phyloP scores from a whole-genome alignment of 768 basidiomycete species.

The Boletus subcaerulescens region DNA sequence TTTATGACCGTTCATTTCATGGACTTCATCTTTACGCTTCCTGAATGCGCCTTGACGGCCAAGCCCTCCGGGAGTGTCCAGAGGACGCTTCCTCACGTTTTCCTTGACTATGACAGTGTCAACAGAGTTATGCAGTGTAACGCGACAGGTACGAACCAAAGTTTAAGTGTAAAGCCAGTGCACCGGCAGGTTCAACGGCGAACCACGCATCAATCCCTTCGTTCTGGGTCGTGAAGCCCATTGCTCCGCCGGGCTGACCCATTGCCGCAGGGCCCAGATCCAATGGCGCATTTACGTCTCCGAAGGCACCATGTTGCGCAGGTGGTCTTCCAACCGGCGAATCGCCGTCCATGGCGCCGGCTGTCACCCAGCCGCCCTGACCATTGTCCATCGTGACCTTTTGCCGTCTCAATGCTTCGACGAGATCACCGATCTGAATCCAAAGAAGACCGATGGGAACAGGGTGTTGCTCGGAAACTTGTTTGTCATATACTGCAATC shows the following conservation, averaged over 20 bases:
- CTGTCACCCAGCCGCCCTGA: constrained; percentile 96
- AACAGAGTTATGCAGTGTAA: not conserved
- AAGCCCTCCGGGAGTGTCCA: constrained; percentile 87
- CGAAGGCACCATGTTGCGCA: constrained; percentile 47
- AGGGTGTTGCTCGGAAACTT: constrained; percentile 73
- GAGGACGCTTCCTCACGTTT: constrained; percentile 92
- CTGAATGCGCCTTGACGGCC: constrained; percentile 98
- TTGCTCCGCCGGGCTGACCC: constrained; percentile 30
- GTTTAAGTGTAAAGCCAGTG: constrained; percentile 81
- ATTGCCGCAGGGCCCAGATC: constrained; percentile 32
- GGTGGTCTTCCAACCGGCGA: constrained; percentile 45
- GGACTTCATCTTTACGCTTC: constrained; percentile 96
- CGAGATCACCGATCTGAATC: constrained; percentile 90
- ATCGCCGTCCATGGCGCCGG: constrained; percentile 80
- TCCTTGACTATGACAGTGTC: constrained; percentile 75
- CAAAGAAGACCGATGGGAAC: constrained; percentile 93
- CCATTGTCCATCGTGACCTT: constrained; percentile 84
- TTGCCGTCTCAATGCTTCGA: constrained; percentile 89
- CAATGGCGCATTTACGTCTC: constrained; percentile 43
- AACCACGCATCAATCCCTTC: constrained; percentile 98
- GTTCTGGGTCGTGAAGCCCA: constrained; percentile 21
- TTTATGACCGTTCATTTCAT: constrained; percentile 99
- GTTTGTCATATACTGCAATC: constrained; percentile 92
- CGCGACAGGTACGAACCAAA: constrained; percentile 64
- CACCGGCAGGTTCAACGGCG: constrained; percentile 95